Evolutionary conservation across 192 early-diverging fungal species (phyloP).

Genomic region (Backusella tuberculispora): DNA sequence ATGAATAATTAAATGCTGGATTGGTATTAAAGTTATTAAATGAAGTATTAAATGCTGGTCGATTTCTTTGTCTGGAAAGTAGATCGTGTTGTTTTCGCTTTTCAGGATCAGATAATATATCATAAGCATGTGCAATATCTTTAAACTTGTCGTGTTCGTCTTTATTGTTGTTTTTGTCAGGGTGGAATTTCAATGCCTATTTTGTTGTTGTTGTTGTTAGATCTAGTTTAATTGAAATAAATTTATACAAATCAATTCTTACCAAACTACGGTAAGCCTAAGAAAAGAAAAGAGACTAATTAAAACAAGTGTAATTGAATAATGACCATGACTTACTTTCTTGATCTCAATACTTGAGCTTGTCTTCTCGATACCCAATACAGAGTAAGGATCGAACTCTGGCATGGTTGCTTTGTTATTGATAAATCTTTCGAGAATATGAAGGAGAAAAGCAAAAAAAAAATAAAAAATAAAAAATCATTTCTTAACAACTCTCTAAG

Average conservation of each 20-base stretch:
- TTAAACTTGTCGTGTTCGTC: neutral
- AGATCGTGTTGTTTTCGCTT: neutral
- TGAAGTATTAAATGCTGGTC: neutral
- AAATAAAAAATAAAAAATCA: too few species aligned
- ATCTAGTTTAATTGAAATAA: neutral
- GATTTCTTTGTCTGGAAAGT: neutral
- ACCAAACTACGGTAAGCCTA: neutral
- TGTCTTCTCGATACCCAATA: too few species aligned
- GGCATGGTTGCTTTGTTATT: too few species aligned
- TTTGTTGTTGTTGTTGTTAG: neutral
- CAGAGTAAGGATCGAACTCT: too few species aligned
- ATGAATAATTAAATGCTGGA: neutral
- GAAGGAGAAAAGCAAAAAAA: too few species aligned
- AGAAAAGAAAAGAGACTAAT: neutral
- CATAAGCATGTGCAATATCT: neutral
- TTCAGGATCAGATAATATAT: neutral
- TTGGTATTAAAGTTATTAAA: neutral
- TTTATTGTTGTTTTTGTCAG: neutral
- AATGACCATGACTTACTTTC: too few species aligned
- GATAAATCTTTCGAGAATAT: too few species aligned
- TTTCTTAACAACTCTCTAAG: too few species aligned
- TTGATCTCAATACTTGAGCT: too few species aligned
- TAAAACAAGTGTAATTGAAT: too few species aligned
- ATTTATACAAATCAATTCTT: neutral
- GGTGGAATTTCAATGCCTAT: neutral